phyloP scores from a whole-genome alignment of 495 filamentous ascomycete genomes.

The Friedmanniomyces endolithicus region DNA sequence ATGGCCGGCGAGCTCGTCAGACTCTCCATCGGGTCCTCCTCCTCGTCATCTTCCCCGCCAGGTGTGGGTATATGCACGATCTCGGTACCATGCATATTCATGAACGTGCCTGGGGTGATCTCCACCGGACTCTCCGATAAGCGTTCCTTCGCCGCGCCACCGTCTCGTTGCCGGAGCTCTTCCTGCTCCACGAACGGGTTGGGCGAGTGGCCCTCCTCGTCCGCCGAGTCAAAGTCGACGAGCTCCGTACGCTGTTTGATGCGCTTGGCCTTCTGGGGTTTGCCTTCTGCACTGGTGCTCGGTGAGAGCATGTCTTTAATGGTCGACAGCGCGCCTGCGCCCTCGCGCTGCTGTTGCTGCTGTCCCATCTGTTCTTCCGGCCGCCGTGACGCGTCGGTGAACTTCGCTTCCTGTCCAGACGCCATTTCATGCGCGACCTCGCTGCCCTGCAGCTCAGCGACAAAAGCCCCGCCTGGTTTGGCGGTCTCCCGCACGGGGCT shows the following conservation, averaged over 20 bases:
- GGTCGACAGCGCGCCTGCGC: constrained; percentile 6
- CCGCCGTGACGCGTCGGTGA: not conserved
- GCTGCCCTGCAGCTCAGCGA: constrained; percentile 13
- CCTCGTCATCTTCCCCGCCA: constrained; percentile 19
- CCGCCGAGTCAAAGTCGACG: constrained; percentile 37
- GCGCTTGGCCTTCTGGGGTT: constrained; percentile 40
- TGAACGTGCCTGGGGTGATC: constrained; percentile 36
- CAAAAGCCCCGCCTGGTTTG: not conserved
- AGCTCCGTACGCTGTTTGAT: constrained; percentile 36
- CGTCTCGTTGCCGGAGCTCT: constrained; percentile 7
- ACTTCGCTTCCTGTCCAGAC: constrained; percentile 1
- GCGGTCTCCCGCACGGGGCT: constrained; percentile 3
- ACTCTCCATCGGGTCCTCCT: constrained; percentile 9
- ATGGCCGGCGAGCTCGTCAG: constrained; percentile 10
- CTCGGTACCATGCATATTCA: constrained; percentile 18
- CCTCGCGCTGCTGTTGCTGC: not conserved
- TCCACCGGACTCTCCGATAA: constrained; percentile 69
- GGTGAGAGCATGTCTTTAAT: constrained; percentile 12
- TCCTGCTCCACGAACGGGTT: constrained; percentile 30
- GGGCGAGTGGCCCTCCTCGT: constrained; percentile 23
- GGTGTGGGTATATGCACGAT: constrained; percentile 21
- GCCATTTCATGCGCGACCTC: constrained; percentile 10
- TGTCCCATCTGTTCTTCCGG: not conserved
- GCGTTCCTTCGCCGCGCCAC: constrained; percentile 17
- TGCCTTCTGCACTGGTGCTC: constrained; percentile 22